Evolutionary conservation across 768 basidiomycete species (phyloP).

Genomic region (Boletus coccyginus): DNA sequence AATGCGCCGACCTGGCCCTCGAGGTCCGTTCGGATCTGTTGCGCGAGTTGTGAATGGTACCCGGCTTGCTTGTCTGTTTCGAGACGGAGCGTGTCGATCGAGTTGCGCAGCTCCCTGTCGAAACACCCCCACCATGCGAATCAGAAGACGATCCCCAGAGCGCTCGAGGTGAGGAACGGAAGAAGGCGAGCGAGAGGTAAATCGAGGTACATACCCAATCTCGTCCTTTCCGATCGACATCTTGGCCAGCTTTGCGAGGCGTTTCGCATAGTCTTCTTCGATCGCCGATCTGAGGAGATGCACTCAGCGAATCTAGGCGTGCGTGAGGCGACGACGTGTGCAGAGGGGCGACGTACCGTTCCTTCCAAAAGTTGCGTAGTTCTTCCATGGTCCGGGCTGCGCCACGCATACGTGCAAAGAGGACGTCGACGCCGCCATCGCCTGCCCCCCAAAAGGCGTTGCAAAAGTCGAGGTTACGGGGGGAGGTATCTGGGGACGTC

Average conservation of each 20-base stretch:
- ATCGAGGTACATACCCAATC: constrained; percentile 72
- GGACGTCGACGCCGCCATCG: constrained; percentile 87
- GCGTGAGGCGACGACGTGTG: not conserved
- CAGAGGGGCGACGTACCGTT: constrained; percentile 61
- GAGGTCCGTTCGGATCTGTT: constrained; percentile 71
- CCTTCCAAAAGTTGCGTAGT: constrained; percentile 85
- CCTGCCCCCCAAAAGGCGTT: constrained; percentile 93
- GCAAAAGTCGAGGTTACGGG: constrained; percentile 80
- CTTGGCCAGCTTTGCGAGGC: constrained; percentile 76
- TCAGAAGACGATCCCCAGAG: too few species aligned
- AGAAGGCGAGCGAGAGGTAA: too few species aligned
- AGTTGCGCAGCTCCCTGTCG: constrained; percentile 73
- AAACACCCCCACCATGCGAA: not conserved
- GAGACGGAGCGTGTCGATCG: constrained; percentile 71
- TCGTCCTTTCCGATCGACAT: constrained; percentile 80
- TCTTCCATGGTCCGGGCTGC: constrained; percentile 88
- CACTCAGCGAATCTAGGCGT: too few species aligned
- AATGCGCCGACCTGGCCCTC: constrained; percentile 66
- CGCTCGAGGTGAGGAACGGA: too few species aligned
- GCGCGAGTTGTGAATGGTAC: constrained; percentile 70
- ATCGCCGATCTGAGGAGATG: constrained; percentile 71
- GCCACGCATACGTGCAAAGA: constrained; percentile 87
- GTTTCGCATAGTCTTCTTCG: constrained; percentile 94
- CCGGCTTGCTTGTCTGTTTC: constrained; percentile 85
- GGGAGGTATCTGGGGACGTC: constrained; percentile 42